Evolutionary conservation across 2,329 filamentous ascomycete genomes (phyloP), one percentile per base, ranked within the genome.

Genomic region (Aspergillus eucalypticola): DNA sequence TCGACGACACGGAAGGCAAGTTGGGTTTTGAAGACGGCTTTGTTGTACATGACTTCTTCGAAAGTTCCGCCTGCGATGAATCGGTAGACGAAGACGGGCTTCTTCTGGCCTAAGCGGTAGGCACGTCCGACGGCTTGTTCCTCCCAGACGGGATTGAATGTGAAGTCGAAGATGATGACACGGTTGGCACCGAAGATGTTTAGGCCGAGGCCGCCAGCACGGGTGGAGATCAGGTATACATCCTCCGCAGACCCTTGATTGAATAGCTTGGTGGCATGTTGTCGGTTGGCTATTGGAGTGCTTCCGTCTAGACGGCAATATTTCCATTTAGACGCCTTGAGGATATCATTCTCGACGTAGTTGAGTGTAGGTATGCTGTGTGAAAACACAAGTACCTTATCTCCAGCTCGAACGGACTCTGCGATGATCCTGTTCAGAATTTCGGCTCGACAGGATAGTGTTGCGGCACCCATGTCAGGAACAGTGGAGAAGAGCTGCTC

Each of bases 51-150:
- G 8, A 83, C 82, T 42, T 89, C 85, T 72, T 97, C 92, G 66
- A 89, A 92, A 0, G 92, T 95, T 1, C 92, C 92, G 2, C 87
- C 90, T 10, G 87, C 81, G 25, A 92, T 79, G 63, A 97, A 87
- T 17, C 90, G 89, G 75, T 97, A 97, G 1, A 97, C 92, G 70
- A 85, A 93, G 1, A 96, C 92, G 0, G 84, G 82, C 67, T 93
- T 95, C 39, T 78, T 80, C 74, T 97, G 93, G 0, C 92, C 92
- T 35, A 97, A 84, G 1, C 93, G 90, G 74, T 95, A 96, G 0
- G 91, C 89, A 56, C 93, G 85, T 2, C 92, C 93, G 54, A 96
- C 86, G 1, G 93, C 93, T 75, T 97, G 93, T 68, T 92, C 88
- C 73, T 96, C 93, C 71, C 88, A 83, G 5, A 87, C 84, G 0